Evolutionary conservation across 1,284 basidiomycete species (phyloP), one percentile per base, ranked within the genome.

Genomic region (Chondrostereum purpureum): DNA sequence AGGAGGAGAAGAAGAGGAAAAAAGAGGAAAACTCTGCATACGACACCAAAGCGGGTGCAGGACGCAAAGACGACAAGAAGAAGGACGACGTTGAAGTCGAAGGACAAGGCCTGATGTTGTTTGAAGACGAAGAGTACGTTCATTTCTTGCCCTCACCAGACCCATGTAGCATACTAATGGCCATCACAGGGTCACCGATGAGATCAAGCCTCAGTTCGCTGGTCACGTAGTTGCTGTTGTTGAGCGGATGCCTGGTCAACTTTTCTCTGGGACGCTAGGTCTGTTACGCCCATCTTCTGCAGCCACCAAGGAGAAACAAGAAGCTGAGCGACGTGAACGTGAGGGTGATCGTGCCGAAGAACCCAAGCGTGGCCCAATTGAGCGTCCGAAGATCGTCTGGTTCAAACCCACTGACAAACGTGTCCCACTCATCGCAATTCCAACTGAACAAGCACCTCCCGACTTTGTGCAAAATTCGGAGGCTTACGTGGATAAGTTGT

Each of bases 401-500:
- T 98, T 99, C 78, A 95, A 98, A 67, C 96, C 96, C 2, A 97
- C 95, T 27, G 94, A 98, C 75, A 99, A 99, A 70, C 89, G 96
- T 52, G 96, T 99, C 4, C 96, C 96, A 42, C 77, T 99, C 37
- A 98, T 99, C 59, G 96, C 96, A 44, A 99, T 99, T 55, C 96
- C 95, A n/a, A 96, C 92, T 11, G 96, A 99, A 60, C 96, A 99
- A 68, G 95, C 96, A 0, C 96, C 96, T 3, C 77, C 77, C 12
- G 95, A 98, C 66, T 99, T 99, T 59, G 85, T 99, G 50, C 90
- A 93, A 62, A 92, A 93, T 62, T 86, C 92, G 5, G 94, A 96
- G 50, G 76, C 77, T 4, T 99, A 98, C 63, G 81, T 83, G 24
- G 81, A 95, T 68, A 89, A 83, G 57, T 73, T 99, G 35, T 99